phyloP scores from a whole-genome alignment of 768 basidiomycete species.

The Harrya chromipes region DNA sequence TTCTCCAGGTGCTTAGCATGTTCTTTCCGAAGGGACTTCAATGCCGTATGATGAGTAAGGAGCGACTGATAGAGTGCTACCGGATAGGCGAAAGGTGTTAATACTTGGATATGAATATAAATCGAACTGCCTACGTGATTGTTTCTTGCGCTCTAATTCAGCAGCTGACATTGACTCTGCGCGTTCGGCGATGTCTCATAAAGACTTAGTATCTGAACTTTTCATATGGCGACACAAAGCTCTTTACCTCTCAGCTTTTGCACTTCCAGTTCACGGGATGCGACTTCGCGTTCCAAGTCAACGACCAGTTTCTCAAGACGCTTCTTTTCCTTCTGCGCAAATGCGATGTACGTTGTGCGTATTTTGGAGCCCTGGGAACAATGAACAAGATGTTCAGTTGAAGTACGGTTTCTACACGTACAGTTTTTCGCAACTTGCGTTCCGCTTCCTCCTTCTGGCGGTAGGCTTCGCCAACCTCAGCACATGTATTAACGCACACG shows the following conservation, averaged over 20 bases:
- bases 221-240: neutral
- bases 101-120: neutral
- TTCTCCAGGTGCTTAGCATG: conserved; percentile 71
- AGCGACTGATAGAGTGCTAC: conserved; percentile 79
- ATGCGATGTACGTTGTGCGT: conserved; percentile 81
- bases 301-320: conserved; percentile 66
- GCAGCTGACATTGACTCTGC: conserved; percentile 77
- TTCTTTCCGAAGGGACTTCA: conserved; percentile 74
- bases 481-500: conserved; percentile 75
- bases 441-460: conserved; percentile 69
- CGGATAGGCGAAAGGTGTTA: neutral
- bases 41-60: conserved; percentile 65
- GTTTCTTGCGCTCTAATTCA: conserved; percentile 78
- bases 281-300: conserved; percentile 56
- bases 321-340: conserved; percentile 86
- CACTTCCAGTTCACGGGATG: conserved; percentile 64
- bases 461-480: conserved; percentile 68
- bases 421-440: conserved; percentile 76
- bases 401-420: conserved; percentile 33
- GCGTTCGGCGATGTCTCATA: conserved; percentile 71
- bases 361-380: conserved; percentile 79
- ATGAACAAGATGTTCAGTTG: neutral
- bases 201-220: neutral
- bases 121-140: conserved; percentile 63
- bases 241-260: conserved; percentile 65